A percentile compares a stretch with the other conserved stretches of the same genome.
Evolutionary conservation across 169 alveolate genomes (phyloP).

Genomic region (Plasmodium sp.): DNA sequence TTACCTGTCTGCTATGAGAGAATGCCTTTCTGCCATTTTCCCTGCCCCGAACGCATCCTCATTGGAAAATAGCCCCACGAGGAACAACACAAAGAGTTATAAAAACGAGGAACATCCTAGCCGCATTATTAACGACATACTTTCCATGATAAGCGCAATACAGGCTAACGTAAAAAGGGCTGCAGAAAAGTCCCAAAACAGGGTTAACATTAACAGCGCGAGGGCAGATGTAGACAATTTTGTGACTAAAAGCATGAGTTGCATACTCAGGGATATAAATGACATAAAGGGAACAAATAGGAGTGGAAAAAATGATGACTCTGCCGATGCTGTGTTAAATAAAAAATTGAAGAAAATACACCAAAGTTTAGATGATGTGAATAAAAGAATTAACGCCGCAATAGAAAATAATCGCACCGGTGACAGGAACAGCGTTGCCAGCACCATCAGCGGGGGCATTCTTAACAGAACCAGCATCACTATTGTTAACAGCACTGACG

Average conservation of each 20-base stretch:
- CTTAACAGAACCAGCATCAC: background rate
- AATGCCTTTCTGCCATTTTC: constrained; percentile 20
- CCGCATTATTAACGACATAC: constrained; percentile 15
- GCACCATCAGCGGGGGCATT: background rate
- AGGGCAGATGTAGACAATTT: background rate
- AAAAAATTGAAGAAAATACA: constrained; percentile 41
- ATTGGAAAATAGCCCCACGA: background rate
- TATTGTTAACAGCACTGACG: background rate
- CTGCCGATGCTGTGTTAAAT: background rate
- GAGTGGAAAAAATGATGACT: background rate
- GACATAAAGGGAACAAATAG: background rate
- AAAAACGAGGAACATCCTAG: background rate
- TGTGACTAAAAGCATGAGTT: constrained; percentile 1
- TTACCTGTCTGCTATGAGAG: constrained; percentile 13
- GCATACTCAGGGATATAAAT: constrained; percentile 18
- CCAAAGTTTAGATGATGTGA: constrained; percentile 8
- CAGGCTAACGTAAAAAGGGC: background rate
- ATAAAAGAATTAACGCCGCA: constrained; percentile 25
- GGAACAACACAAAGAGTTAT: background rate
- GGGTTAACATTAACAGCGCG: constrained; percentile 4
- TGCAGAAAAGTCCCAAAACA: background rate
- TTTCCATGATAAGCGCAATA: constrained; percentile 27
- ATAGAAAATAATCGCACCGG: constrained; percentile 7
- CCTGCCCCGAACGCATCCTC: constrained; percentile 11
- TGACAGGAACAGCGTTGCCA: background rate